Percentiles rank a stretch among this genome's conserved stretches.
Evolutionary conservation across 805 yeast genomes (phyloP).

Genomic region (Middelhovenomyces tepae): DNA sequence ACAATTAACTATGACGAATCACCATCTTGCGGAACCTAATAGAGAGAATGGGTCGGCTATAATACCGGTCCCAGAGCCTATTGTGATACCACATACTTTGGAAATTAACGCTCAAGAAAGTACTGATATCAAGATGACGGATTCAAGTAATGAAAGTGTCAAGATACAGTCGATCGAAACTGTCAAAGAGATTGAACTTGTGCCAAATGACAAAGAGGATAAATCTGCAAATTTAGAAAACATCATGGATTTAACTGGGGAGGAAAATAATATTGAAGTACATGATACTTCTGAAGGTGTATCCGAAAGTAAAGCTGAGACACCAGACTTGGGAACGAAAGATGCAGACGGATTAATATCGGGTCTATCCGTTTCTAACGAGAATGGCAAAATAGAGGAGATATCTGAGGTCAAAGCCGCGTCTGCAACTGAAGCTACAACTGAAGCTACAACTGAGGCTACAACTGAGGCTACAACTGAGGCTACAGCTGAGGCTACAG

Average conservation of each 20-base stretch:
- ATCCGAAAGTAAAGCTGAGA: slow-evolving; percentile 21
- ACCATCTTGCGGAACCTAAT: no score
- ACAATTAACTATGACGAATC: no score
- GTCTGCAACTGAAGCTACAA: slow-evolving; percentile 32
- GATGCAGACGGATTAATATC: no score
- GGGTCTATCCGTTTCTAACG: no score
- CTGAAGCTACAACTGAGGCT: slow-evolving; percentile 34
- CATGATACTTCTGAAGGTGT: slow-evolving; percentile 26
- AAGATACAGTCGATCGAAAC: background rate
- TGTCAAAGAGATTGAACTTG: slow-evolving; percentile 26
- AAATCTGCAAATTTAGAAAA: no score
- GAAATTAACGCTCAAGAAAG: background rate
- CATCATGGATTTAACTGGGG: no score
- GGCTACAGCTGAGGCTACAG: slow-evolving; percentile 31
- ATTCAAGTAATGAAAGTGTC: slow-evolving; percentile 1
- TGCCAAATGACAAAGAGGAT: slow-evolving; percentile 32
- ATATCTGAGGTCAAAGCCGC: slow-evolving; percentile 2
- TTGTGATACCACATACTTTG: no score
- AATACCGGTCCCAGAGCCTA: no score
- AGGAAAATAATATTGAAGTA: slow-evolving; percentile 23
- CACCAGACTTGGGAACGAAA: slow-evolving; percentile 14
- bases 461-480: slow-evolving; percentile 27
- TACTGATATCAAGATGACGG: slow-evolving; percentile 1
- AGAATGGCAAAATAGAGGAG: slow-evolving; percentile 6
- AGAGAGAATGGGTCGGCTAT: no score